Percentiles rank a stretch among this genome's conserved stretches.
These are phyloP conservation scores for Linanthus parryae DNA, from an alignment of 148 eudicot genomes.

Conservation along the genomic window DNA sequence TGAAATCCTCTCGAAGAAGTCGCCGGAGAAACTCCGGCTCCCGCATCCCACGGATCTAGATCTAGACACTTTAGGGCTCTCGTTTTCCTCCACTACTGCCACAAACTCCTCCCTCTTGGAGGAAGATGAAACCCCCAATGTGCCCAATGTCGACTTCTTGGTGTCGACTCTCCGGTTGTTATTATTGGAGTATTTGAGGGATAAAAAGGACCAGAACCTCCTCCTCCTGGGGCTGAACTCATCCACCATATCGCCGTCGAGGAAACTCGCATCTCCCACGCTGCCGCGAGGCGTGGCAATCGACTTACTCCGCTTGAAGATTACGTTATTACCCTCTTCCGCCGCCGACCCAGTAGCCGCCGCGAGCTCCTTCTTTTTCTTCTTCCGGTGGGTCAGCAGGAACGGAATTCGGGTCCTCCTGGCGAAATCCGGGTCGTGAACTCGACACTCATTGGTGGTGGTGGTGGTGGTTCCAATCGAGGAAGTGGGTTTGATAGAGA, in stretches of 20 bases:
- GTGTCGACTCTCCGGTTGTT: too few species aligned
- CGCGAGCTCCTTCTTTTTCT: conserved; percentile 17
- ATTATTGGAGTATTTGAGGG: too few species aligned
- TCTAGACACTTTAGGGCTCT: conserved; percentile 66
- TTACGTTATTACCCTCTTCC: conserved; percentile 8
- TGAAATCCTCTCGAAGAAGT: conserved; percentile 74
- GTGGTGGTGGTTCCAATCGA: conserved; percentile 4
- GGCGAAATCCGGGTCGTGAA: not conserved
- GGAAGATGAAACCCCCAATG: too few species aligned
- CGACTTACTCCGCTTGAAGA: conserved; percentile 70
- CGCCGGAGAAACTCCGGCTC: conserved; percentile 85
- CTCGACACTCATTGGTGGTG: not conserved
- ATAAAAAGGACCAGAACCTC: conserved; percentile 75
- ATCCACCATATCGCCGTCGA: too few species aligned
- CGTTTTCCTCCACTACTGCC: too few species aligned
- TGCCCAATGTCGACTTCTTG: too few species aligned
- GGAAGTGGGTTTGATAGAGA: not conserved
- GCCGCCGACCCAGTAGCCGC: not conserved
- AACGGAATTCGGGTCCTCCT: conserved; percentile 45
- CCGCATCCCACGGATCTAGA: conserved; percentile 98
- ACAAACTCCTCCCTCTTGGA: too few species aligned
- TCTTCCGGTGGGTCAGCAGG: conserved; percentile 35
- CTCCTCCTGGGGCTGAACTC: conserved; percentile 32
- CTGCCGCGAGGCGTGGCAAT: conserved; percentile 25
- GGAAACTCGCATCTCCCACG: conserved; percentile 16